Percentiles rank a stretch among this genome's conserved stretches.
Conservation (phyloP, 805 yeast genomes). For the Lipomyces yamadae region DNA sequence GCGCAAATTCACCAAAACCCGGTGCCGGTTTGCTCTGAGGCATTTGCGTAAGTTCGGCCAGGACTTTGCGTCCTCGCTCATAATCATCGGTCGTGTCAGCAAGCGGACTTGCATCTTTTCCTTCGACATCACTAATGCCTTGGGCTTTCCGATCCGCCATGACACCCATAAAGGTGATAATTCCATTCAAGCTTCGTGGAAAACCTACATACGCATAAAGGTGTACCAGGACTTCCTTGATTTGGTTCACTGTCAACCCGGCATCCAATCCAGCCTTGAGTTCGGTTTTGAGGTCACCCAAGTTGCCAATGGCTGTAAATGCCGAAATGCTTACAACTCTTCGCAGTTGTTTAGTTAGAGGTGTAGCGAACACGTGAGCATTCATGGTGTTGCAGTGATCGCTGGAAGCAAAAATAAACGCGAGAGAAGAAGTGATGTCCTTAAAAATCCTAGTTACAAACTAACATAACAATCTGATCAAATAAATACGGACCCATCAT, state of each 20-base stretch:
- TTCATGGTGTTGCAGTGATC: neutral
- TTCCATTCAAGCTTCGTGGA: conserved; percentile 8
- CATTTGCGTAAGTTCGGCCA: neutral
- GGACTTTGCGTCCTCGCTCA: conserved; percentile 3
- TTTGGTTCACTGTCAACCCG: conserved; percentile 8
- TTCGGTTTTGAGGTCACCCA: neutral
- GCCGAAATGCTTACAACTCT: conserved; percentile 2
- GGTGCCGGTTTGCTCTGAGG: conserved; percentile 3
- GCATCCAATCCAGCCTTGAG: conserved; percentile 11
- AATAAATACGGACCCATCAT: too few relatives aligned
- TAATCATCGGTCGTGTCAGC: conserved; percentile 5
- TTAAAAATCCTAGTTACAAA: neutral
- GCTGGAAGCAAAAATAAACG: neutral
- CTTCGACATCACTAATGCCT: neutral
- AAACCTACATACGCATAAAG: neutral
- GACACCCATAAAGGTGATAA: neutral
- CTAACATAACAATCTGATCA: neutral
- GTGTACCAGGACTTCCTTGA: conserved; percentile 9
- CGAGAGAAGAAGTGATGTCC: neutral
- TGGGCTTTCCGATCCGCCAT: conserved; percentile 3
- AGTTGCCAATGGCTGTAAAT: neutral
- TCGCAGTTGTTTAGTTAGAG: neutral
- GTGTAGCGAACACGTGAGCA: conserved; percentile 2
- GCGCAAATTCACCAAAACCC: conserved; percentile 6
- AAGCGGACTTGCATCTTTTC: conserved; percentile 8